Conservation (phyloP, 441 rosid species). For the Hura crepitans region DNA sequence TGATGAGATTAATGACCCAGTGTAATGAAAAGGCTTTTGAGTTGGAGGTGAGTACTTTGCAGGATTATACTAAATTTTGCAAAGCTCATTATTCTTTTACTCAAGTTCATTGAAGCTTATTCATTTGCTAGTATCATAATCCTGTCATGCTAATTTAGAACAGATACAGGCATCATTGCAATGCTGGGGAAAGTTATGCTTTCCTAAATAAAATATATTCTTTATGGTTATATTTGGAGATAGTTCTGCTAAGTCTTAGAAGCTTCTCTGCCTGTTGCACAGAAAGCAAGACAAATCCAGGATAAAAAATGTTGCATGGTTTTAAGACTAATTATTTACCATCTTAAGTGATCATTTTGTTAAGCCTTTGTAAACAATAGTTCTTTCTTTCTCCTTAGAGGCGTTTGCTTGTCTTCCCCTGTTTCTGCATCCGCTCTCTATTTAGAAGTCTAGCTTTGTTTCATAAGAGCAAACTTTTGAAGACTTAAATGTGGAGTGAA, state of each 20-base stretch:
- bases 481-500: no score
- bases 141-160: neutral
- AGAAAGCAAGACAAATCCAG: neutral
- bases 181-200: neutral
- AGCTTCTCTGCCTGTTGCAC: neutral
- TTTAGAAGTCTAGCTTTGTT: no score
- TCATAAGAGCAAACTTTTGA: no score
- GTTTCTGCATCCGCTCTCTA: neutral
- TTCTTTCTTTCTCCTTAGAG: neutral
- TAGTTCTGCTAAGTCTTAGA: neutral
- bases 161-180: neutral
- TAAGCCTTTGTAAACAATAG: neutral
- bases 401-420: neutral
- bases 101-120: neutral
- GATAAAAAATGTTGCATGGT: neutral
- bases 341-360: neutral
- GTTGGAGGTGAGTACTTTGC: constrained; percentile 65
- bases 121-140: neutral
- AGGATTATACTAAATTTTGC: neutral
- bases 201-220: neutral
- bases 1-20: constrained; percentile 82
- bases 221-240: neutral
- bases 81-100: neutral
- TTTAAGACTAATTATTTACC: neutral
- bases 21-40: constrained; percentile 92